These are phyloP conservation scores for Rostrohypoxylon terebratum DNA, from an alignment of 495 filamentous ascomycete species.

Conservation along the genomic window DNA sequence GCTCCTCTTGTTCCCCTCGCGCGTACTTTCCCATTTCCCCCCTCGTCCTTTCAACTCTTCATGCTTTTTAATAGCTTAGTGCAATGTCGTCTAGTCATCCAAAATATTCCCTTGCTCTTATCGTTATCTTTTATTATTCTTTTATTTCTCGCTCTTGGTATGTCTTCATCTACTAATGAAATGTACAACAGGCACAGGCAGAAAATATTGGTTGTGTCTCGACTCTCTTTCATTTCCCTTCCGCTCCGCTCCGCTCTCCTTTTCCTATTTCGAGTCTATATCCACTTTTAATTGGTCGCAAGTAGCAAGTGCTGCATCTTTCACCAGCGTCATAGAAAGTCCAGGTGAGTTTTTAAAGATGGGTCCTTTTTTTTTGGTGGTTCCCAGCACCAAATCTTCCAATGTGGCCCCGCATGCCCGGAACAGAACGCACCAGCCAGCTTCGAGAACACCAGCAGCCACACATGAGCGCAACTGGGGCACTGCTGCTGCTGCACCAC, in stretches of 20 bases:
- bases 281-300: constrained; percentile 40
- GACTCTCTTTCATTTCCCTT: constrained; percentile 47
- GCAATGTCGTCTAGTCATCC: constrained; percentile 26
- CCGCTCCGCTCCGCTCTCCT: constrained; percentile 45
- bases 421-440: constrained; percentile 16
- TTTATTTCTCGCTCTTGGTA: constrained; percentile 28
- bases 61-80: constrained; percentile 34
- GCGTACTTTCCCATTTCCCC: constrained; percentile 36
- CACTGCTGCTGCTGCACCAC: constrained; percentile 44
- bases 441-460: constrained; percentile 22
- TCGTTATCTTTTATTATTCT: constrained; percentile 40
- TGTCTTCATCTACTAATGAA: constrained; percentile 20
- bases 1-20: constrained; percentile 35
- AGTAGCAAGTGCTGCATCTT: constrained; percentile 35
- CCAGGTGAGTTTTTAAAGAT: constrained; percentile 33
- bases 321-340: constrained; percentile 29
- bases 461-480: constrained; percentile 34
- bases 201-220: constrained; percentile 50
- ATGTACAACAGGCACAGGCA: constrained; percentile 40
- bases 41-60: constrained; percentile 22
- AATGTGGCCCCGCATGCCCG: constrained; percentile 33
- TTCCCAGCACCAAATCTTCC: constrained; percentile 38
- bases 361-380: constrained; percentile 39
- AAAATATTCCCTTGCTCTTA: constrained; percentile 37
- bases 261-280: constrained; percentile 30